phyloP scores from a whole-genome alignment of 179 eudicot genomes.

The Pouteria campechiana region DNA sequence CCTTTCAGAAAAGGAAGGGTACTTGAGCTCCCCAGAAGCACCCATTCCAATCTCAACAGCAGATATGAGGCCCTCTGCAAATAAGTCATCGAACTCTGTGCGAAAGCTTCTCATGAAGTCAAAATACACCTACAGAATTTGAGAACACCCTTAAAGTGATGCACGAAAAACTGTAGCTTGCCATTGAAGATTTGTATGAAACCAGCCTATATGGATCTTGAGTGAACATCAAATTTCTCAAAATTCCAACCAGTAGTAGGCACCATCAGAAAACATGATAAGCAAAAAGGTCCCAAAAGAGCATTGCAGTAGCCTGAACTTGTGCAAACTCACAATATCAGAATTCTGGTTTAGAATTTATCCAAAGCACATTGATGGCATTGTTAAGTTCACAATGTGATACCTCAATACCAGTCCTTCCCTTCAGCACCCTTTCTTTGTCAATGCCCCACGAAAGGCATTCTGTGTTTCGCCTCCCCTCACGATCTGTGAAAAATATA shows the following conservation, averaged over 20 bases:
- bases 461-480: slow-evolving; percentile 62
- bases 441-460: slow-evolving; percentile 62
- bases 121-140: slow-evolving; percentile 55
- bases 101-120: slow-evolving; percentile 81
- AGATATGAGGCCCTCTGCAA: slow-evolving; percentile 38
- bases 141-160: neutral
- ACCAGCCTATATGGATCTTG: too few relatives aligned
- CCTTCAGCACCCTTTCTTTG: slow-evolving; percentile 51
- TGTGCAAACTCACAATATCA: too few relatives aligned
- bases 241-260: too few relatives aligned
- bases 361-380: neutral
- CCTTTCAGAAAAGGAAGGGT: slow-evolving; percentile 51
- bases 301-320: too few relatives aligned
- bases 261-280: too few relatives aligned
- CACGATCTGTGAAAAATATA: slow-evolving; percentile 62
- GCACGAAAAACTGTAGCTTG: neutral
- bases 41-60: slow-evolving; percentile 62
- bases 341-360: too few relatives aligned
- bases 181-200: neutral
- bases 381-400: neutral
- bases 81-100: slow-evolving; percentile 50
- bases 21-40: slow-evolving; percentile 58
- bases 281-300: too few relatives aligned
- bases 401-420: slow-evolving; percentile 74
- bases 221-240: too few relatives aligned